phyloP scores from a whole-genome alignment of 371 early-diverging fungal species.

The Dichotomocladium elegans region DNA sequence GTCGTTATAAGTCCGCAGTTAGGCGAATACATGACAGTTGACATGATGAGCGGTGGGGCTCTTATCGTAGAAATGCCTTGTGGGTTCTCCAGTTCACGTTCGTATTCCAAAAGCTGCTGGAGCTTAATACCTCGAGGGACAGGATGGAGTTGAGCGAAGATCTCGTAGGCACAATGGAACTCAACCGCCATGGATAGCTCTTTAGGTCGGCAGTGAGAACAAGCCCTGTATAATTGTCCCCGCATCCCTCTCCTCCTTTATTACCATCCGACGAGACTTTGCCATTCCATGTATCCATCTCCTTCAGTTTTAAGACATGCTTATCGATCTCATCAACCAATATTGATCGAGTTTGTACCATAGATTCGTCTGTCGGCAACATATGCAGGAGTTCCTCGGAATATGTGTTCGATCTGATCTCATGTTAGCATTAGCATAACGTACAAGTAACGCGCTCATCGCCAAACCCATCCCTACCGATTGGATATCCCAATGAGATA shows the following conservation, averaged over 20 bases:
- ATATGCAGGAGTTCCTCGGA: slow-evolving; percentile 52
- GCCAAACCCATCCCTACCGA: slow-evolving; percentile 25
- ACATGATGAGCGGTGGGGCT: slow-evolving; percentile 48
- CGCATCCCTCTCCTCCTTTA: not conserved
- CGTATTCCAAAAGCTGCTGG: slow-evolving; percentile 49
- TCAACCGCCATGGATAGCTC: slow-evolving; percentile 30
- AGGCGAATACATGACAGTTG: slow-evolving; percentile 54
- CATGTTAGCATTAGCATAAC: too few relatives aligned
- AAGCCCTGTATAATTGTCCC: too few relatives aligned
- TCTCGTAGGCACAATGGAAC: slow-evolving; percentile 54
- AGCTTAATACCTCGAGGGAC: slow-evolving; percentile 36
- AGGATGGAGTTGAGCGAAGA: slow-evolving; percentile 56
- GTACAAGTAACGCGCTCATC: not conserved
- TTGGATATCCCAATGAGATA: slow-evolving; percentile 55
- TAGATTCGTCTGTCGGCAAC: slow-evolving; percentile 46
- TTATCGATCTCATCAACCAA: slow-evolving; percentile 34
- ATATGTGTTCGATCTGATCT: slow-evolving; percentile 29
- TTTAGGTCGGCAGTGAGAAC: too few relatives aligned
- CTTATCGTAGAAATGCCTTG: slow-evolving; percentile 50
- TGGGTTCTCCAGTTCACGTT: slow-evolving; percentile 51
- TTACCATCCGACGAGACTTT: slow-evolving; percentile 5
- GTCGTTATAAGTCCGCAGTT: slow-evolving; percentile 50
- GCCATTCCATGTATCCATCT: slow-evolving; percentile 14
- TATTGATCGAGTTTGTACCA: slow-evolving; percentile 21
- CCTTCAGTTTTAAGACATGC: slow-evolving; percentile 26